phyloP scores from a whole-genome alignment of 1,284 basidiomycete species.

The Leccinum insolens region DNA sequence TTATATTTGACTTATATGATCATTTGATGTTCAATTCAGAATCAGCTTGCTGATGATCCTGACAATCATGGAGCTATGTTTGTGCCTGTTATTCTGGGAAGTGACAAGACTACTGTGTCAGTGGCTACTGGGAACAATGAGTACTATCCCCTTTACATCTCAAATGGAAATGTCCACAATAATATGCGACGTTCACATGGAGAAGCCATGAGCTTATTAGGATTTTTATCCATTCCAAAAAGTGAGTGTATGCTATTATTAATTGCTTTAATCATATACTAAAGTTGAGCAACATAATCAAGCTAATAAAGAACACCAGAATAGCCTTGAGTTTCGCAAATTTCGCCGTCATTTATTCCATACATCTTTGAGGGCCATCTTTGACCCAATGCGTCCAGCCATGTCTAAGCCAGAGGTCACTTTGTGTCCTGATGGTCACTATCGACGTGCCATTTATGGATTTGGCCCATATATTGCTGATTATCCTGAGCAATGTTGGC shows the following conservation, averaged over 20 bases:
- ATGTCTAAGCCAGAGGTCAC: conserved; percentile 2
- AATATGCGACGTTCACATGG: background rate
- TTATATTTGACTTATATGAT: background rate
- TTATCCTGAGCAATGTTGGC: background rate
- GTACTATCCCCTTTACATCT: background rate
- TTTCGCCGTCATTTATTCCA: background rate
- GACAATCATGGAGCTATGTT: background rate
- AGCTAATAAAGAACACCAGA: background rate
- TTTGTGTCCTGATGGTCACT: background rate
- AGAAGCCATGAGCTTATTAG: background rate
- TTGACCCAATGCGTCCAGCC: background rate
- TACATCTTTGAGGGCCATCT: background rate
- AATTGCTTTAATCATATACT: no score
- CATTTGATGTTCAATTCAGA: background rate
- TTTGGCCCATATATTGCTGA: conserved; percentile 1
- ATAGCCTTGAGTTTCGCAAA: background rate
- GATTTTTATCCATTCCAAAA: background rate
- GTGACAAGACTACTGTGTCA: background rate
- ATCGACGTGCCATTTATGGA: background rate
- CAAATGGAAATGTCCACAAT: background rate
- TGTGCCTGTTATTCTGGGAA: background rate
- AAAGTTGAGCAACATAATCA: background rate
- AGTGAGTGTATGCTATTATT: background rate
- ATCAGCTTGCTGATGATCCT: background rate
- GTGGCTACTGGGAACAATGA: conserved; percentile 1